Percentiles rank a stretch among this genome's conserved stretches.
These are phyloP conservation scores for Septoria petroselini DNA, from an alignment of 2,329 filamentous ascomycete genomes.

Conservation along the genomic window DNA sequence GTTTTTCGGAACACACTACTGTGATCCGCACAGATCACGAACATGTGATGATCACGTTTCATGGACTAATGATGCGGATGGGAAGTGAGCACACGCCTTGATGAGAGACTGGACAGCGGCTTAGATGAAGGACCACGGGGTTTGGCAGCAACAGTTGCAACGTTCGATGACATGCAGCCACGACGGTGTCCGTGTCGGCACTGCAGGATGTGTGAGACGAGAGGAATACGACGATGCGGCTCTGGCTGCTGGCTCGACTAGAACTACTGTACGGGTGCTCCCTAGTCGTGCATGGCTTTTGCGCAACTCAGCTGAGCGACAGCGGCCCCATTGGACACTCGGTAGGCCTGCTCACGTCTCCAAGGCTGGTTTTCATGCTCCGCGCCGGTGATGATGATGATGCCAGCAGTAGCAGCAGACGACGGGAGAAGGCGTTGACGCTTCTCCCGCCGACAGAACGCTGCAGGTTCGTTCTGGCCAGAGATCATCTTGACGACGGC, in stretches of 20 bases:
- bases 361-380: neutral
- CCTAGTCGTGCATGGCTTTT: neutral
- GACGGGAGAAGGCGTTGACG: too few species aligned
- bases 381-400: neutral
- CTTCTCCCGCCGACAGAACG: too few species aligned
- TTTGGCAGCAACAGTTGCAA: neutral
- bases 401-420: too few species aligned
- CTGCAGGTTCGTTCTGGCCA: too few species aligned
- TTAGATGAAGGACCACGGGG: too few species aligned
- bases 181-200: neutral
- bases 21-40: too few species aligned
- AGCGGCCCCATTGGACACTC: neutral
- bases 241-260: neutral
- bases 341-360: neutral
- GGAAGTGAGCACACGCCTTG: too few species aligned
- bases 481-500: too few species aligned
- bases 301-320: neutral
- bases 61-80: too few species aligned
- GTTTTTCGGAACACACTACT: too few species aligned
- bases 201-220: neutral
- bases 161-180: neutral
- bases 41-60: too few species aligned
- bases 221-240: neutral
- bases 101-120: too few species aligned
- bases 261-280: neutral